A percentile compares a stretch with the other conserved stretches of the same genome.
Conservation (phyloP, 164 flowering plant genomes). For the Vitis rupestris region DNA sequence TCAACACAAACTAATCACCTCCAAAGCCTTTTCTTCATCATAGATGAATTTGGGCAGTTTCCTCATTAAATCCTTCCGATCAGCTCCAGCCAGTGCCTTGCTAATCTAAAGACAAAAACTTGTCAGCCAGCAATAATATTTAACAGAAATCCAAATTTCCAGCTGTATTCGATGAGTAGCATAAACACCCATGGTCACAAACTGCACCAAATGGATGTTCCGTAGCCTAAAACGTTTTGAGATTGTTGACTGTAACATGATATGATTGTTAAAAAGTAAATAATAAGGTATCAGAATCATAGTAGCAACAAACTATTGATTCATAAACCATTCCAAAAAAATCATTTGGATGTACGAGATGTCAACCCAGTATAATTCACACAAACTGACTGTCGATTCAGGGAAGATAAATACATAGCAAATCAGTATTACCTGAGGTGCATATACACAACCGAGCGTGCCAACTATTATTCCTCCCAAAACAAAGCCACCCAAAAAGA, state of each 20-base stretch:
- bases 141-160: not conserved
- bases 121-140: not conserved
- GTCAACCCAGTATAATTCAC: not conserved
- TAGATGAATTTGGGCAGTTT: conserved; percentile 88
- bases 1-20: conserved; percentile 51
- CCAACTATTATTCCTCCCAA: conserved; percentile 91
- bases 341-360: too few relatives aligned
- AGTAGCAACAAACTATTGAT: not conserved
- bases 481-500: conserved; percentile 88
- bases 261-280: not conserved
- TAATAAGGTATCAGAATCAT: not conserved
- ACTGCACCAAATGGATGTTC: not conserved
- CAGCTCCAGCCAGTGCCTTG: conserved; percentile 74
- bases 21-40: conserved; percentile 94
- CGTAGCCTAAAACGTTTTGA: too few relatives aligned
- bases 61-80: conserved; percentile 81
- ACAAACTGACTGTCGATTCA: not conserved
- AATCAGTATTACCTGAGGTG: conserved; percentile 68
- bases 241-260: too few relatives aligned
- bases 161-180: too few relatives aligned
- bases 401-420: not conserved
- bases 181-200: not conserved
- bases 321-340: too few relatives aligned
- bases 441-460: conserved; percentile 86
- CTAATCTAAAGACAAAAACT: conserved; percentile 55